Evolutionary conservation across 352 stramenopile species (phyloP).

Genomic region (Pythium grandisporangium): DNA sequence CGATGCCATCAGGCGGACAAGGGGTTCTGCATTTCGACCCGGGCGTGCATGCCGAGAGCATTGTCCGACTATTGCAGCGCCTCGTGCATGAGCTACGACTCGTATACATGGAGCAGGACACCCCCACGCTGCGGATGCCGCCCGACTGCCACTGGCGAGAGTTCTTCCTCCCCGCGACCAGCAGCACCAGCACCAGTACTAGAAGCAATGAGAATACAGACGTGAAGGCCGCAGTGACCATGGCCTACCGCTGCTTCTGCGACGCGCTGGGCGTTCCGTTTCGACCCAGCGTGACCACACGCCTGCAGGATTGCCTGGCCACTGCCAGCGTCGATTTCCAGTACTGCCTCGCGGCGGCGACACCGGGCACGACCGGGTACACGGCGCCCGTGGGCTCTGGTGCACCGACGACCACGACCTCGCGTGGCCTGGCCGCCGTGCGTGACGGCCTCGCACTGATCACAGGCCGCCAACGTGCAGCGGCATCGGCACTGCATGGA

Average conservation of each 20-base stretch:
- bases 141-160: slow-evolving; percentile 41
- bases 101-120: slow-evolving; percentile 25
- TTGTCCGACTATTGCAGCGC: slow-evolving; percentile 45
- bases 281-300: slow-evolving; percentile 29
- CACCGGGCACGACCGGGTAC: no score
- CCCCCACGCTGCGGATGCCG: slow-evolving; percentile 22
- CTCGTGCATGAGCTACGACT: slow-evolving; percentile 33
- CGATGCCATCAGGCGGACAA: no score
- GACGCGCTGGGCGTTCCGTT: slow-evolving; percentile 40
- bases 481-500: slow-evolving; percentile 11
- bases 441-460: no score
- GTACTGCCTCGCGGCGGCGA: slow-evolving; percentile 45
- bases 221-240: slow-evolving; percentile 18
- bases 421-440: no score
- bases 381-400: no score
- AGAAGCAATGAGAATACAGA: neutral
- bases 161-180: slow-evolving; percentile 23
- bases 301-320: slow-evolving; percentile 37
- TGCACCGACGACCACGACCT: no score
- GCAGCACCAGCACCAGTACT: neutral
- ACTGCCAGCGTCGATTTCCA: slow-evolving; percentile 44
- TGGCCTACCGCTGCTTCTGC: slow-evolving; percentile 50
- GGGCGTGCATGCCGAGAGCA: slow-evolving; percentile 36
- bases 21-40: slow-evolving; percentile 40
- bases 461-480: no score